Evolutionary conservation across 805 yeast species (phyloP), one percentile per base, ranked within the genome.

Genomic region (Lipomyces sp.): DNA sequence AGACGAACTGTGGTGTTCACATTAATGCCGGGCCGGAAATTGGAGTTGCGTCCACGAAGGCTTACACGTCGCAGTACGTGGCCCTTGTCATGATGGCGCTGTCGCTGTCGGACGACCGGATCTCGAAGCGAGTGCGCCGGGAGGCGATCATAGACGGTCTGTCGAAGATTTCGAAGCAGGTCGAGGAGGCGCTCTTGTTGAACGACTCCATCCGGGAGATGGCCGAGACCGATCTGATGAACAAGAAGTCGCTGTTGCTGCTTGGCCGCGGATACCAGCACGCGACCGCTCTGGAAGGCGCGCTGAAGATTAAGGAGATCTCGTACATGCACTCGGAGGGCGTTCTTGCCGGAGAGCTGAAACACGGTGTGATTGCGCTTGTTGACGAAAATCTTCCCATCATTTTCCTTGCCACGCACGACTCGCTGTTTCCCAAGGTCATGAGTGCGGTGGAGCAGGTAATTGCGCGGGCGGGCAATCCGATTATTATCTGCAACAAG

Each of bases 271-370:
- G 99, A 47, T 90, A 86, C 73, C 98, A 93, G 74, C 84, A 78
- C 70, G 98, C 99, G 13, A 83, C 96, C 58, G 98, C 98, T 22
- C 77, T 93, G 64, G 99, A 93, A 74, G 98, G 98, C 68, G 98
- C 99, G 11, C 80, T 93, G 65, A 93, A 93, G 74, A 91, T 93
- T 68, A 93, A 93, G 74, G 99, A 93, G 72, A 93, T 93, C 57
- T 91, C 98, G 2, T 93, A 93, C 70, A 93, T 93, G 88, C 99
- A 93, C 70, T 88, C 97, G 19, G 99, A 93, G 74, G 99, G 98
- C 75, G 96, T 93, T 47, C 81, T 93, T 60, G 98, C 99, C 21
- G 99, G 98, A 70, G 99, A 93, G 73, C 81, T 93, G 72, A 93
- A 93, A 71, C 99, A 93, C 68, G 99, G 99, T 73, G 96, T 88